Evolutionary conservation across 2,329 filamentous ascomycete species (phyloP).

Genomic region (Colletotrichum eleusines): DNA sequence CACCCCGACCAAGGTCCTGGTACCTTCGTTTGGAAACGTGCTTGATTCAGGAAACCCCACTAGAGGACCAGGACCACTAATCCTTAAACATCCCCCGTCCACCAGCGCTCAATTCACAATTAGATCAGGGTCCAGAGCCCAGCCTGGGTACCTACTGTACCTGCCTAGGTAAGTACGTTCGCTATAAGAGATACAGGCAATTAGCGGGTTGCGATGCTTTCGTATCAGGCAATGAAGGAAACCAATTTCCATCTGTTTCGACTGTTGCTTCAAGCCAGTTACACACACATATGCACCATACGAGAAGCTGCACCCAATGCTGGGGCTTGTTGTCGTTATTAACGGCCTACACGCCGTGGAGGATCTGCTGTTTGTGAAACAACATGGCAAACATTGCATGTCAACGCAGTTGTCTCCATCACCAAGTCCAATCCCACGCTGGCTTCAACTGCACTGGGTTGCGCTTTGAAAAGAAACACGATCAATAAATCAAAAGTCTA

Average conservation of each 20-base stretch:
- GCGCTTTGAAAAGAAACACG: background rate
- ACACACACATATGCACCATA: too few relatives aligned
- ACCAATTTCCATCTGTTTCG: background rate
- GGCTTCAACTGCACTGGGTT: background rate
- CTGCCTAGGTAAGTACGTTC: background rate
- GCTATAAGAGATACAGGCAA: background rate
- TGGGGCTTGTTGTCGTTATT: background rate
- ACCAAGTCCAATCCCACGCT: background rate
- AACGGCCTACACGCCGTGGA: too few relatives aligned
- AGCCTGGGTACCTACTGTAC: background rate
- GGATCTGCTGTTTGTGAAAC: background rate
- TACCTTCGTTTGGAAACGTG: slow-evolving; percentile 36
- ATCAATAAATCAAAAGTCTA: background rate
- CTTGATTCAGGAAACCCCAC: slow-evolving; percentile 28
- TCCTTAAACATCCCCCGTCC: background rate
- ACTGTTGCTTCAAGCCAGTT: background rate
- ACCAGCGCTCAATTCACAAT: background rate
- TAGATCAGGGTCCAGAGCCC: background rate
- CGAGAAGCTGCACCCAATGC: background rate
- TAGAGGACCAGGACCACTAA: slow-evolving; percentile 18
- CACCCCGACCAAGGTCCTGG: slow-evolving; percentile 17
- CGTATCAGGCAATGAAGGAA: background rate
- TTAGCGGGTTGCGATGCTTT: background rate
- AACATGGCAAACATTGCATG: background rate
- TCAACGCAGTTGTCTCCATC: background rate